Evolutionary conservation across 495 filamentous ascomycete species (phyloP), one percentile per base, ranked within the genome.

Genomic region (Penicillium diatomitis): DNA sequence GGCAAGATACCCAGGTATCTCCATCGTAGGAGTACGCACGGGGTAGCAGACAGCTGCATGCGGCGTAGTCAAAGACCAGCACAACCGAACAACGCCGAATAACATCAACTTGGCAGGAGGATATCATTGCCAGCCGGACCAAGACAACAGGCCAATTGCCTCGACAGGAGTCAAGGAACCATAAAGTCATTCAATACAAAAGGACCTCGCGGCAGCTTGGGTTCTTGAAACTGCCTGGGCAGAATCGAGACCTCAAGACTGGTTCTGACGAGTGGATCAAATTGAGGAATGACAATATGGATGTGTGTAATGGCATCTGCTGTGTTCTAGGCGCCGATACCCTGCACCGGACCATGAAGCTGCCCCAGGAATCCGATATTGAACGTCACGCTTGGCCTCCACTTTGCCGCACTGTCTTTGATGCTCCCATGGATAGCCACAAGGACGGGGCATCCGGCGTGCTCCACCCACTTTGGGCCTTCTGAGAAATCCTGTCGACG

Each of bases 211-310:
- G 68, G 64, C 71, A 60, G 53, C 46, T 40, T 55, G 52, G 56
- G 43, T 38, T 44, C 27, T 54, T 38, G 55, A 56, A 48, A 51
- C 53, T 47, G 43, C 58, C 57, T 68, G 63, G 64, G 55, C 54
- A 56, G 53, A 35, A 50, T 51, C 50, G 56, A 47, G 52, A 52
- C 64, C 41, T 58, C 36, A 53, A 52, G 40, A 53, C 51, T 64
- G 70, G 66, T 74, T 75, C 74, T 55, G 73, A 64, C 75, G 73
- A 79, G 74, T 74, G 73, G 62, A 70, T 68, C 54, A 57, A 51
- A 49, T 48, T 50, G 37, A 56, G 64, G 50, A 49, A 36, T 30
- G 49, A 46, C 41, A 47, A 52, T 44, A 60, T 63, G 61, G 54
- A 46, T 55, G 69, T 67, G 58, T 58, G 71, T 62, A 64, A 67